Evolutionary conservation across 441 rosid genomes (phyloP).

Genomic region (Gossypium gossypioides): DNA sequence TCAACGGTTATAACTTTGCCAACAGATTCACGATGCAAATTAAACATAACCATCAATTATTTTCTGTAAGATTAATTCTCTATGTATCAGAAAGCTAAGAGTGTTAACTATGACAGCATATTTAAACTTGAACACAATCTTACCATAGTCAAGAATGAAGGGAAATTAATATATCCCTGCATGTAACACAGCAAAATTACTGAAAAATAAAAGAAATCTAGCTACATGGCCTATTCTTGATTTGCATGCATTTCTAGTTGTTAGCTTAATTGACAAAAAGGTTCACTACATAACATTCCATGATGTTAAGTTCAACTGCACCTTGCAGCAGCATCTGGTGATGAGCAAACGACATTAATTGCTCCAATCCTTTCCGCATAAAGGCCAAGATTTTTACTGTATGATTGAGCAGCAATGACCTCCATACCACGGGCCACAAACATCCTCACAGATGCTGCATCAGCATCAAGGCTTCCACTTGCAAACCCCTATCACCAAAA

Average conservation of each 20-base stretch:
- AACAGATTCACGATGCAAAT: not conserved
- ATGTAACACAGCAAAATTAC: not conserved
- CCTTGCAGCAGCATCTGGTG: constrained; percentile 84
- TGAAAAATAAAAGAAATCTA: not conserved
- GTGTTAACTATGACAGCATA: not conserved
- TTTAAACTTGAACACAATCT: not conserved
- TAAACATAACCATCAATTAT: not conserved
- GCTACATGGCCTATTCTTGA: not conserved
- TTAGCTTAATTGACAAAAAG: not conserved
- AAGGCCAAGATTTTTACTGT: constrained; percentile 89
- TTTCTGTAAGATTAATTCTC: not conserved
- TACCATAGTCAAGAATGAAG: not conserved
- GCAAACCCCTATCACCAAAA: constrained; percentile 67
- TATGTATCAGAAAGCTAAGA: not conserved
- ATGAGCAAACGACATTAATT: constrained; percentile 75
- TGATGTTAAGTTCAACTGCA: constrained; percentile 14
- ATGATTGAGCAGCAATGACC: constrained; percentile 88
- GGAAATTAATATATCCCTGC: not conserved
- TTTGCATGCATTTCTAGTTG: not conserved
- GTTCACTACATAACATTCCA: not conserved
- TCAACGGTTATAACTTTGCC: not conserved
- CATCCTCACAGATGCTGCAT: constrained; percentile 81
- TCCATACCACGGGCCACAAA: constrained; percentile 84
- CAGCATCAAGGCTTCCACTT: constrained; percentile 90
- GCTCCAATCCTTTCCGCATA: constrained; percentile 94